phyloP scores from a whole-genome alignment of 768 basidiomycete species.

The Tremella mesenterica region DNA sequence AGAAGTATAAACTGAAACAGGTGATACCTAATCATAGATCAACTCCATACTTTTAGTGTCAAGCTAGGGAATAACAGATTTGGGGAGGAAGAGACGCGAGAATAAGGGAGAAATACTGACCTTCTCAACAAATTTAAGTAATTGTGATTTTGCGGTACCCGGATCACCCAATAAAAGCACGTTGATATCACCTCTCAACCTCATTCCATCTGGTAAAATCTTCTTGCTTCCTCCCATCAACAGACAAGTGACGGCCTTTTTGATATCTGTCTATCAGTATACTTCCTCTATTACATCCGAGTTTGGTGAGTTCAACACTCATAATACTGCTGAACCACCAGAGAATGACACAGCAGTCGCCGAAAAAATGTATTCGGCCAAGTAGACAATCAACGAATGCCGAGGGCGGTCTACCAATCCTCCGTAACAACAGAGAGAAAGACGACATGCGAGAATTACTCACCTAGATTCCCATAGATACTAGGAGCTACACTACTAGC shows the following conservation, averaged over 20 bases:
- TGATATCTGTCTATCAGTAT: constrained; percentile 63
- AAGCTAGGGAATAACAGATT: no score
- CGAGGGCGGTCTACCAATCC: no score
- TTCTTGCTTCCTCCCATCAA: constrained; percentile 97
- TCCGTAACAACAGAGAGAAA: no score
- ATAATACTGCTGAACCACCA: no score
- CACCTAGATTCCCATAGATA: constrained; percentile 91
- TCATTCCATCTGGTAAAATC: constrained; percentile 91
- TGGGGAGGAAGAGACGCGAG: no score
- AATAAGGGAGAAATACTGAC: no score
- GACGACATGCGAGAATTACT: constrained; percentile 10
- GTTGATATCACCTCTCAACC: constrained; percentile 94
- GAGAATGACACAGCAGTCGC: no score
- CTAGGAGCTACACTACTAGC: constrained; percentile 89
- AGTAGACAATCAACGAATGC: background rate
- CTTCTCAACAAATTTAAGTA: constrained; percentile 99
- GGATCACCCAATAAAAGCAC: constrained; percentile 93
- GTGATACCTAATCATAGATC: no score
- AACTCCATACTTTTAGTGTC: no score
- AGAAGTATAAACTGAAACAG: constrained; percentile 95
- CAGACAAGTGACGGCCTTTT: constrained; percentile 93
- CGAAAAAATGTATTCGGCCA: background rate
- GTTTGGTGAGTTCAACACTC: constrained; percentile 11
- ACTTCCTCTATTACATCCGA: no score
- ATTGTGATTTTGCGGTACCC: constrained; percentile 94